Percentiles rank a stretch among this genome's conserved stretches.
These are phyloP conservation scores for Exsudoporus frostii DNA, from an alignment of 768 basidiomycete genomes.

Conservation along the genomic window DNA sequence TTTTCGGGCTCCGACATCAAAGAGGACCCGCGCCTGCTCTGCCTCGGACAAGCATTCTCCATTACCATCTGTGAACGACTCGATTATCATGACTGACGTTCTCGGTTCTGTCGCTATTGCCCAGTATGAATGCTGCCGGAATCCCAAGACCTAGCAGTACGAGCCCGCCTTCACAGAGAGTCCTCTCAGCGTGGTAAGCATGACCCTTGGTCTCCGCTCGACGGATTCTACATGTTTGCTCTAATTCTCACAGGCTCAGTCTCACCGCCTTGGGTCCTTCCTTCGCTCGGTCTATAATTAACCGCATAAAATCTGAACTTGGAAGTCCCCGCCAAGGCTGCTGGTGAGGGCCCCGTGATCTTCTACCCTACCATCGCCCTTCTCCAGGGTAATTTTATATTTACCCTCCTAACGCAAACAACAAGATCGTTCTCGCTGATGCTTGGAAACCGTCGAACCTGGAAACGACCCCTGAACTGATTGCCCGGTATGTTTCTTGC, in stretches of 20 bases:
- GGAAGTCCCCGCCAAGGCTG: constrained; percentile 76
- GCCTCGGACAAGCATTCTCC: no score
- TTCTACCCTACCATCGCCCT: constrained; percentile 84
- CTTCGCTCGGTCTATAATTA: constrained; percentile 69
- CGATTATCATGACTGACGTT: constrained; percentile 44
- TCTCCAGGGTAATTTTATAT: constrained; percentile 79
- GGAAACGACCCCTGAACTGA: constrained; percentile 76
- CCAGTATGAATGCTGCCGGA: constrained; percentile 64
- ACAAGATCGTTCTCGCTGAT: constrained; percentile 76
- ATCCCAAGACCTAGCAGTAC: constrained; percentile 70
- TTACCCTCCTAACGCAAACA: constrained; percentile 76
- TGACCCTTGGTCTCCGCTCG: neutral
- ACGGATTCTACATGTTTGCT: neutral
- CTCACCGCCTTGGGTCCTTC: constrained; percentile 57
- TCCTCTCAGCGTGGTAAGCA: constrained; percentile 67
- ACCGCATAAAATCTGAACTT: constrained; percentile 66
- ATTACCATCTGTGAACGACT: no score
- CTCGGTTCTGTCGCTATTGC: constrained; percentile 76
- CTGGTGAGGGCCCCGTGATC: constrained; percentile 81
- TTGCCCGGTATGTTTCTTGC: constrained; percentile 43
- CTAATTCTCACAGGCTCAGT: constrained; percentile 49
- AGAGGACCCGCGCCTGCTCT: no score
- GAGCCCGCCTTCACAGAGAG: constrained; percentile 60
- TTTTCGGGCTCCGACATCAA: no score
- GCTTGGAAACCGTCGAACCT: constrained; percentile 86